Base-by-base conservation (phyloP, 805 yeast genomes). In the Pichia californica region DNA sequence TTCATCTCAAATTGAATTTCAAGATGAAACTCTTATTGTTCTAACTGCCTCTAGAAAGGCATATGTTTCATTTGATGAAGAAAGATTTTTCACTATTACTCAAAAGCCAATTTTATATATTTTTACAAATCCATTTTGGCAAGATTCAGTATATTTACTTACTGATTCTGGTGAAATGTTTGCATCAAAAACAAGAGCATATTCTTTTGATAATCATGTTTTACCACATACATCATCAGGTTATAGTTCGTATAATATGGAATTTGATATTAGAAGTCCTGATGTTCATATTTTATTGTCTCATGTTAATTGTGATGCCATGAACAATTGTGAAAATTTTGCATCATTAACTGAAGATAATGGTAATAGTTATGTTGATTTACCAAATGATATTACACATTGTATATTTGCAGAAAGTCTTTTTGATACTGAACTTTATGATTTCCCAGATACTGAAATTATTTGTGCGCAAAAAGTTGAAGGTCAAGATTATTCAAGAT, bases 1-100 rank as follows among this genome's bases (percentile, higher is more conserved):
- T 40, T 58, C 65, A 20, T 62, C 61, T 3, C 28, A 38, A 2
- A 39, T 48, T 19, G 64, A 69, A 2, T 45, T 63, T 39, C 70
- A 68, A 21, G 85, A 79, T 49, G 89, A 84, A 55, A 76, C 88
- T 0, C 58, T 91, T 7, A 57, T 91, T 14, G 63, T 85, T 7
- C 64, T 76, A 38, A 82, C 91, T 0, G 58, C 64, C 21, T 66
- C 69, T 11, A 68, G 74, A 36, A 65, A 67, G 5, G 73, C 79
- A 3, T 82, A 67, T 52, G 72, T 86, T 7, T 84, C 96, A 0
- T 81, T 74, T 52, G 80, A 88, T 58, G 84, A 84, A 32, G 91
- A 91, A 13, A 54, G 62, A 4, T 42, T 26, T 11, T 59, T 76
- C 18, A 64, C 68, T 2, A 49, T 54, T 34, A 54, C 56, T 14